Evolutionary conservation across 2,329 filamentous ascomycete species (phyloP), one percentile per base, ranked within the genome.

Genomic region (Delphinella strobiligena): DNA sequence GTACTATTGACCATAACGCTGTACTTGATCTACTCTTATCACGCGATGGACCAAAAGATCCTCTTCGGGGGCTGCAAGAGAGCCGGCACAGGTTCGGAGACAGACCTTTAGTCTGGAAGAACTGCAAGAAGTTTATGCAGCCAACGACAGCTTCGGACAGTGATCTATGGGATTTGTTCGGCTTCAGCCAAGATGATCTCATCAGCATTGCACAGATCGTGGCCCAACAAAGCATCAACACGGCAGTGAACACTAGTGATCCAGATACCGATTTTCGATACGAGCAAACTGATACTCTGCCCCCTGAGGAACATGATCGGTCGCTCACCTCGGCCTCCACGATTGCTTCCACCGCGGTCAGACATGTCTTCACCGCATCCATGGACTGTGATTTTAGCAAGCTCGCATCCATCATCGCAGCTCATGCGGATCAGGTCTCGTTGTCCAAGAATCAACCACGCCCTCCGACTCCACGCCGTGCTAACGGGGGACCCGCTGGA

Each of bases 171-270:
- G 37, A 47, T 14, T 36, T 49, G 3, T 44, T 48, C 12, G 45
- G 45, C 8, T 46, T 58, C 22, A 45, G 40, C 19, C 51, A 47
- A 12, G 36, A 50, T 11, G 56, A 60, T 42, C 29, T 60, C 15
- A 47, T 55, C 27, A 51, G 47, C 37, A 45, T 58, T 15, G 54
- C 56, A 16, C 58, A 61, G 37, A 40, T 60, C 15, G 45, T 55
- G n/a, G 49, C 49, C 34, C 55, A 59, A 36, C 54, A 60, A 42
- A 50, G 51, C 10, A 33, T 49, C 3, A n/a, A 3, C 3, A 9
- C 14, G 3, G 39, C 19, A n/a, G 3, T 16, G 9, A 4, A 4
- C 2, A 2, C 4, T 4, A 1, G 12, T 19, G 29, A 22, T 9
- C 12, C 3, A 32, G 29, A 27, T 27, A n/a, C 4, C 14, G 3